These are phyloP conservation scores for Agaricales sp. DNA, from an alignment of 1,284 basidiomycete genomes.

Conservation along the genomic window DNA sequence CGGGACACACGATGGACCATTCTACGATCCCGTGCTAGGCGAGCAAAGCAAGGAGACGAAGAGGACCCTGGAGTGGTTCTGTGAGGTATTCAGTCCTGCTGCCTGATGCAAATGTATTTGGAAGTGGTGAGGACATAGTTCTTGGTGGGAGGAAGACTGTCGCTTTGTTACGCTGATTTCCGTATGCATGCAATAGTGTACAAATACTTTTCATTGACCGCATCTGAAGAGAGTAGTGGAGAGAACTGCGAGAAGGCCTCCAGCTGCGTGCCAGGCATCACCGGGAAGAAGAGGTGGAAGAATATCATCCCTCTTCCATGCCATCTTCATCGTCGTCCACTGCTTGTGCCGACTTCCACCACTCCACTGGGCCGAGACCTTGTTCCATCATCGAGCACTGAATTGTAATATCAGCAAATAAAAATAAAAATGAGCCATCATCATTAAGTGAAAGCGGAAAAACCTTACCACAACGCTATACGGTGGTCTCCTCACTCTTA, in stretches of 20 bases:
- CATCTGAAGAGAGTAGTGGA: too few relatives aligned
- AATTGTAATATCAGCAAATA: conserved; percentile 2
- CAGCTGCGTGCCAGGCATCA: too few relatives aligned
- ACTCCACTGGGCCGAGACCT: conserved; percentile 68
- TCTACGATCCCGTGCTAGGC: neutral
- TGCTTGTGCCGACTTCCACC: conserved; percentile 55
- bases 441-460: neutral
- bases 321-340: conserved; percentile 23
- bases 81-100: neutral
- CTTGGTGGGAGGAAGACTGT: too few relatives aligned
- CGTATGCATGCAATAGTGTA: too few relatives aligned
- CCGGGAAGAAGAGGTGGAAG: too few relatives aligned
- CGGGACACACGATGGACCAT: neutral
- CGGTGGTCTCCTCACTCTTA: conserved; percentile 49
- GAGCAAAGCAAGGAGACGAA: neutral
- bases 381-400: conserved; percentile 87
- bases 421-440: neutral
- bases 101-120: too few relatives aligned
- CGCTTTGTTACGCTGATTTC: too few relatives aligned
- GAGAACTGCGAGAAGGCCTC: too few relatives aligned
- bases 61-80: neutral
- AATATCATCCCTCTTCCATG: conserved; percentile 9
- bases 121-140: too few relatives aligned
- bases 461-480: conserved; percentile 66
- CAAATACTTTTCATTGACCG: too few relatives aligned